Conservation (phyloP, 2,329 filamentous ascomycete species). For the Cytospora paraplurivora region DNA sequence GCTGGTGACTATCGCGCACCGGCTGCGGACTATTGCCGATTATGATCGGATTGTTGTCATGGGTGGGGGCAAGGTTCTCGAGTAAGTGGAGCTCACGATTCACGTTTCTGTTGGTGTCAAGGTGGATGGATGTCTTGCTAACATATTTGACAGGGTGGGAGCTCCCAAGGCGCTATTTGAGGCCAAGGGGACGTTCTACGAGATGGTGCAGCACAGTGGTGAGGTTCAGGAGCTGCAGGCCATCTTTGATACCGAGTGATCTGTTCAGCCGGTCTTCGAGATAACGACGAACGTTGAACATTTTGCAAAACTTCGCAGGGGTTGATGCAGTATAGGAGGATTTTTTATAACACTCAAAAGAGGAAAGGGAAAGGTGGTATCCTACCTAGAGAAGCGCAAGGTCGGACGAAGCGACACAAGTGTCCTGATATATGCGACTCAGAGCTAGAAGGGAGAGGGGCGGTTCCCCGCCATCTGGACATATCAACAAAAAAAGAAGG, state of each 20-base stretch:
- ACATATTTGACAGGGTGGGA: constrained; percentile 41
- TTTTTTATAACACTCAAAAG: background rate
- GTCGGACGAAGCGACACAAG: background rate
- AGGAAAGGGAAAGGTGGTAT: background rate
- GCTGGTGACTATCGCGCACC: constrained; percentile 60
- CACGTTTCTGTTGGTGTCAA: background rate
- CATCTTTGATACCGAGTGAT: constrained; percentile 15
- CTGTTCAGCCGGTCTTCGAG: background rate
- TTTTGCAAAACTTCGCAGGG: background rate
- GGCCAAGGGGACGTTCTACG: constrained; percentile 50
- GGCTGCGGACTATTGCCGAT: constrained; percentile 60
- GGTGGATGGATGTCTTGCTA: background rate
- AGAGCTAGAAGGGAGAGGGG: background rate
- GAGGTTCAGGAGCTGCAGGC: constrained; percentile 50
- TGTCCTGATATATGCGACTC: background rate
- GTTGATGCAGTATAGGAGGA: background rate
- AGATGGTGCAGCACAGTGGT: constrained; percentile 58
- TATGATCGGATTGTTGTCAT: constrained; percentile 62
- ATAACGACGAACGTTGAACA: background rate
- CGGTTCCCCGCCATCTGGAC: background rate
- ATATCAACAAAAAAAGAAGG: background rate
- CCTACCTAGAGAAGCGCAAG: background rate
- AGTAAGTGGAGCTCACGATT: constrained; percentile 36
- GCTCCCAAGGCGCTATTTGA: constrained; percentile 51
- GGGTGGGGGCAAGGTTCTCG: constrained; percentile 54